Evolutionary conservation across 1,284 basidiomycete species (phyloP), one percentile per base, ranked within the genome.

Genomic region (Trichosporon faecale): DNA sequence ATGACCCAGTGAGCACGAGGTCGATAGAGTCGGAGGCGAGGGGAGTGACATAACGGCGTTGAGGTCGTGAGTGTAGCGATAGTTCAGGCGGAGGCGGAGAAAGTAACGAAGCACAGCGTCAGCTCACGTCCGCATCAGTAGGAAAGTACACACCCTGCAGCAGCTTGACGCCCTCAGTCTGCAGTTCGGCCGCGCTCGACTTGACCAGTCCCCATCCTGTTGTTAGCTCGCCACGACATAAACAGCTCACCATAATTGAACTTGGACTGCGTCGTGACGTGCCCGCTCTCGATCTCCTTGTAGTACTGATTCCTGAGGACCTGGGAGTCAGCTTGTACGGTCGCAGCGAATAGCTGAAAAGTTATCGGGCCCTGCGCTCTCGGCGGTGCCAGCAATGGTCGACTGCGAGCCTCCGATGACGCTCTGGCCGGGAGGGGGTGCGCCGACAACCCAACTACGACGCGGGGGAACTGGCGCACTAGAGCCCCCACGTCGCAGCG

Each of bases 221-320:
- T 8, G 49, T 73, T 67, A 69, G 69, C 60, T 61, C 1, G n/a
- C 27, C 31, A 25, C 52, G 55, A 5, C 14, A 1, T 9, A 57
- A 3, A 3, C 1, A 40, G 82, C 86, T 82, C 83, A 72, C 95
- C 92, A 83, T 92, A 96, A 86, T 99, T 99, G 87, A 99, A 99
- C 84, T 95, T 97, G 66, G 94, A 96, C 85, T 99, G 97, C 2
- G 92, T 89, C 2, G 94, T 94, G 69, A 97, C 88, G 82, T 98
- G 94, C 49, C 90, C 89, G 74, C 93, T 89, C 2, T 88, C 85
- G 31, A 90, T 86, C 82, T 98, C 95, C 82, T 90, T 92, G 86
- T 94, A 89, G 84, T 96, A 96, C 80, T 98, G 95, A 70, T 88
- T 79, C 69, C 90, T 86, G 60, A 98, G 85, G 9, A 95, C 93